A percentile compares a stretch with the other conserved stretches of the same genome.
Evolutionary conservation across 2,329 filamentous ascomycete species (phyloP).

Genomic region (Triangularia setosa): DNA sequence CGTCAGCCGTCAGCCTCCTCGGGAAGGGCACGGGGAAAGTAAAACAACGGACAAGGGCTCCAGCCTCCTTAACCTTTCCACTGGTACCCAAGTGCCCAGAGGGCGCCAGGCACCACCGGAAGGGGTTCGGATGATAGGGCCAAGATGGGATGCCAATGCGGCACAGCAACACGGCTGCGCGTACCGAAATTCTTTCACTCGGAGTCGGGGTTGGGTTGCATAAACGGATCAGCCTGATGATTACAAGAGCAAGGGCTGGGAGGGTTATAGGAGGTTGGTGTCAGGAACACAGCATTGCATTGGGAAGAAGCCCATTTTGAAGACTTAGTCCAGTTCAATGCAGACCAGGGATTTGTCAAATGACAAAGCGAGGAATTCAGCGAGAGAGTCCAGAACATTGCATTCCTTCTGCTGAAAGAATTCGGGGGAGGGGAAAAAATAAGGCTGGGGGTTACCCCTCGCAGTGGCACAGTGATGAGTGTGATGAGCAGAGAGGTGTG

Average conservation of each 20-base stretch:
- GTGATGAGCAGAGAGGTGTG: slow-evolving; percentile 9
- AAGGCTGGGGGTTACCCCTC: background rate
- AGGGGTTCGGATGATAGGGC: too few relatives aligned
- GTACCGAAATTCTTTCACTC: background rate
- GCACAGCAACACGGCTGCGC: background rate
- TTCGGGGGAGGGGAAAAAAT: background rate
- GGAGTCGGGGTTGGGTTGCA: background rate
- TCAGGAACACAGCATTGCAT: background rate
- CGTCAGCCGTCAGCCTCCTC: background rate
- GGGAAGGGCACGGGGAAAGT: background rate
- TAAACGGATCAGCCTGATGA: background rate
- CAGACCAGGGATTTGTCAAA: background rate
- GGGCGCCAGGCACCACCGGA: background rate
- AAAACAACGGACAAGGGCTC: background rate
- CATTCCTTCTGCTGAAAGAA: too few relatives aligned
- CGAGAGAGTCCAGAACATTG: background rate
- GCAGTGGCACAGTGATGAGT: background rate
- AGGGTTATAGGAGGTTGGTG: background rate
- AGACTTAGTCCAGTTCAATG: background rate
- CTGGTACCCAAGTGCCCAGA: background rate
- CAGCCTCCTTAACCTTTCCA: background rate
- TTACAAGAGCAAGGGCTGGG: background rate
- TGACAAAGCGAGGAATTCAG: background rate
- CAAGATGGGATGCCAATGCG: background rate
- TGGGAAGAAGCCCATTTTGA: background rate